phyloP scores from a whole-genome alignment of 1,284 basidiomycete species.

The Moesziomyces sp. region DNA sequence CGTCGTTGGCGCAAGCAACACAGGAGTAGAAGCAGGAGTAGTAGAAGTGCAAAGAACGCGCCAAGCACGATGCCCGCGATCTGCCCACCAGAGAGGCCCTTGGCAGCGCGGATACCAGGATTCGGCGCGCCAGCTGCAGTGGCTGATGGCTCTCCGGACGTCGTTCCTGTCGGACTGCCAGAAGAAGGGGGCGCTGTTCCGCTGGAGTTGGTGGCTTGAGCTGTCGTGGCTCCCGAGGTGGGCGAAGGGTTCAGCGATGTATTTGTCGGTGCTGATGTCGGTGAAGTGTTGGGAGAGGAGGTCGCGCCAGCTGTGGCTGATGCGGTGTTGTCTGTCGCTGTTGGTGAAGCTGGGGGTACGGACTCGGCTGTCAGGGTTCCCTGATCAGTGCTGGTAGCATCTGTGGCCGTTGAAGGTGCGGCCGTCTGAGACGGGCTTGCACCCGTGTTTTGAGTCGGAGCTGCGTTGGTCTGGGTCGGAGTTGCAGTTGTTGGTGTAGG shows the following conservation, averaged over 20 bases:
- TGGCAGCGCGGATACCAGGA: neutral
- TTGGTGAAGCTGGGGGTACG: constrained; percentile 1
- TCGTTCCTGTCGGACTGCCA: constrained; percentile 3
- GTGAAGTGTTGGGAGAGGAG: neutral
- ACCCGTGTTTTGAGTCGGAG: neutral
- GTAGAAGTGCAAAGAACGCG: constrained; percentile 34
- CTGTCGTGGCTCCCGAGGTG: neutral
- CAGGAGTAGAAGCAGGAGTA: constrained; percentile 43
- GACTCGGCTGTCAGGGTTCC: constrained; percentile 16
- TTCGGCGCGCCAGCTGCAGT: constrained; percentile 19
- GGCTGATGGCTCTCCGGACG: constrained; percentile 16
- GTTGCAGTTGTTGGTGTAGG: constrained; percentile 1
- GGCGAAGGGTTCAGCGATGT: neutral
- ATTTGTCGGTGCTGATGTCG: constrained; percentile 1
- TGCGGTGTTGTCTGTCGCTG: constrained; percentile 1
- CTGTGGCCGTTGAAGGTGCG: neutral
- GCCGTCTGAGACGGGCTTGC: constrained; percentile 4
- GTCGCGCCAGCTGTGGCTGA: constrained; percentile 1
- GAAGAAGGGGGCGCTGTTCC: neutral
- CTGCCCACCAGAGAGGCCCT: constrained; percentile 48
- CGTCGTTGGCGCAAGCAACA: constrained; percentile 41
- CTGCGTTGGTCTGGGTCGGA: neutral
- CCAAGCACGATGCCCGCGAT: constrained; percentile 58
- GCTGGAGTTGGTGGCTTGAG: neutral
- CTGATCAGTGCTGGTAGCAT: constrained; percentile 1